phyloP scores from a whole-genome alignment of 1,139 yeast species.

The Candida pseudoviswanathii region DNA sequence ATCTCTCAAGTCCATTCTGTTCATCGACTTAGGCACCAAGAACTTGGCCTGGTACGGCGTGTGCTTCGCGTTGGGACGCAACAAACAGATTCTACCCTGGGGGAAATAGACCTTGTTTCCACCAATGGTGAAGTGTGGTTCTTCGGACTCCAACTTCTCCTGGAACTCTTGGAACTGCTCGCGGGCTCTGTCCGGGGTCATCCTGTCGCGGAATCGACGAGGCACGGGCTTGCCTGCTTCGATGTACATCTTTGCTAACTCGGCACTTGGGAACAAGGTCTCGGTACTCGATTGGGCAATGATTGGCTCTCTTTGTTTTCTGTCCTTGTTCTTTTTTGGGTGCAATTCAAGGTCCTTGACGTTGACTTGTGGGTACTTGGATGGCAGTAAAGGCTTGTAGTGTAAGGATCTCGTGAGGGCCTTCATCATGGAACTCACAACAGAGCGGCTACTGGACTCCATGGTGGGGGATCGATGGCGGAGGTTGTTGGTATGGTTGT shows the following conservation, averaged over 20 bases:
- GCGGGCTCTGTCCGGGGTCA: slow-evolving; percentile 35
- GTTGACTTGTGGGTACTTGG: slow-evolving; percentile 44
- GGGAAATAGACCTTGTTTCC: slow-evolving; percentile 76
- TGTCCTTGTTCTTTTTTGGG: slow-evolving; percentile 41
- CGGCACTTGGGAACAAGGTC: slow-evolving; percentile 44
- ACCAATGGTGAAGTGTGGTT: slow-evolving; percentile 83
- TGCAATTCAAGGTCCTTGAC: slow-evolving; percentile 41
- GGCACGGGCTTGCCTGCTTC: slow-evolving; percentile 48
- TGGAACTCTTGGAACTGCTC: slow-evolving; percentile 47
- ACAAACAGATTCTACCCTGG: slow-evolving; percentile 72
- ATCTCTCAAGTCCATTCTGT: slow-evolving; percentile 88
- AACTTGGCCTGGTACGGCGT: slow-evolving; percentile 96
- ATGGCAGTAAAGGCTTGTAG: slow-evolving; percentile 33
- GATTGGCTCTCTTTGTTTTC: slow-evolving; percentile 42
- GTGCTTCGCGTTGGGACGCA: slow-evolving; percentile 90
- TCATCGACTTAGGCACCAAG: slow-evolving; percentile 87
- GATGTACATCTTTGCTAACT: slow-evolving; percentile 36
- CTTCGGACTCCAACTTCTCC: slow-evolving; percentile 61
- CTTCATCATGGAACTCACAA: slow-evolving; percentile 15
- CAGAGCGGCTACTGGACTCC: slow-evolving; percentile 7
- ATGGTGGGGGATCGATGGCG: not conserved
- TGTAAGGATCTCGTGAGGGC: slow-evolving; percentile 29
- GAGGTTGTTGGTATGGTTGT: not conserved
- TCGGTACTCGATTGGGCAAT: slow-evolving; percentile 44
- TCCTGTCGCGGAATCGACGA: slow-evolving; percentile 29